These are phyloP conservation scores for Sporothrix luriei DNA, from an alignment of 2,329 filamentous ascomycete species.

Conservation along the genomic window DNA sequence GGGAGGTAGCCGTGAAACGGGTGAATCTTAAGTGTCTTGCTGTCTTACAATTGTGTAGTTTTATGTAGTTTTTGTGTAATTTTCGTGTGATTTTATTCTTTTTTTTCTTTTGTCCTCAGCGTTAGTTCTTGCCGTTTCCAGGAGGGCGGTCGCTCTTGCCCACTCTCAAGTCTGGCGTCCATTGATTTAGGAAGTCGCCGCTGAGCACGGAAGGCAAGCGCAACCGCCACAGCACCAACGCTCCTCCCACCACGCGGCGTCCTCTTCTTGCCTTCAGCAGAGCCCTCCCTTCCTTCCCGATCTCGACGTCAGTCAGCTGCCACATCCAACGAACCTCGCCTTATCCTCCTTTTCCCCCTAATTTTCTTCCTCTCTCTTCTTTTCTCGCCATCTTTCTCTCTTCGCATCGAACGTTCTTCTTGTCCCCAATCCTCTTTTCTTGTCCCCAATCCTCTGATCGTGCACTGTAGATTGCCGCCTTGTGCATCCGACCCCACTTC, in stretches of 20 bases:
- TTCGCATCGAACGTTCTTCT: neutral
- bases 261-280: neutral
- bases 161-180: neutral
- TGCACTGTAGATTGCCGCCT: neutral
- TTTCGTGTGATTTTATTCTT: neutral
- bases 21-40: neutral
- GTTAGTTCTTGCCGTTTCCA: no score
- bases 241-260: neutral
- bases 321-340: neutral
- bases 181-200: constrained; percentile 11
- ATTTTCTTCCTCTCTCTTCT: neutral
- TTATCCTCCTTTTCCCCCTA: neutral
- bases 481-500: constrained; percentile 9
- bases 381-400: neutral
- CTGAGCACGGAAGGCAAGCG: neutral
- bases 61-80: neutral
- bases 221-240: no score
- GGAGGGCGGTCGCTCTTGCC: constrained; percentile 10
- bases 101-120: no score
- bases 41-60: neutral
- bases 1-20: neutral
- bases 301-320: constrained; percentile 26
- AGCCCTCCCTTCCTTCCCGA: constrained; percentile 6
- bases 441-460: neutral
- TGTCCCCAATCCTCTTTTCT: neutral